Evolutionary conservation across 805 yeast species (phyloP).

Genomic region (Starmerella sirachaensis): DNA sequence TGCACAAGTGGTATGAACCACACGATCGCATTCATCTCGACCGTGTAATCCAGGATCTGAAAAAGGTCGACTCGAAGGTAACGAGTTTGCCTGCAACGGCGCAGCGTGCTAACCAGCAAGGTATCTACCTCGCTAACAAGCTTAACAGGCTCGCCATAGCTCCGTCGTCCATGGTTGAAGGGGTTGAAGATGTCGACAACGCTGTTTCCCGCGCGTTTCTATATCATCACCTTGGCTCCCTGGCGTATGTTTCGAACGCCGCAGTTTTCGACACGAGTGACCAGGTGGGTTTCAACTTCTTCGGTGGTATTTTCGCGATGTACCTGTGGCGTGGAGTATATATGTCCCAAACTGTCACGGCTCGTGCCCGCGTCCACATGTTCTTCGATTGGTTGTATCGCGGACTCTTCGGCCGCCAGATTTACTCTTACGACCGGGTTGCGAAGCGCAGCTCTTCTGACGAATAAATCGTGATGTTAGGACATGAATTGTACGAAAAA

Average conservation of each 20-base stretch:
- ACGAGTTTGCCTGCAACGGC: slow-evolving; percentile 65
- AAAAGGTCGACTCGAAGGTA: slow-evolving; percentile 48
- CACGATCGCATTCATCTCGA: slow-evolving; percentile 33
- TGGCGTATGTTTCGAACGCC: slow-evolving; percentile 58
- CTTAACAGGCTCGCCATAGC: slow-evolving; percentile 38
- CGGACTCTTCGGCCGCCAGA: slow-evolving; percentile 30
- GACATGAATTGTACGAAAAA: too few relatives aligned
- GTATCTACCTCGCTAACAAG: slow-evolving; percentile 51
- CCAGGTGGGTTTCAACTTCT: slow-evolving; percentile 38
- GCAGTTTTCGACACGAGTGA: slow-evolving; percentile 57
- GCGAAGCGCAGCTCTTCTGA: slow-evolving; percentile 8
- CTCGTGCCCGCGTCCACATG: slow-evolving; percentile 50
- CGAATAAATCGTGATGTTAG: too few relatives aligned
- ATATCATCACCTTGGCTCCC: slow-evolving; percentile 52
- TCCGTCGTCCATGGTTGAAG: slow-evolving; percentile 21
- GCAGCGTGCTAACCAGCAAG: slow-evolving; percentile 63
- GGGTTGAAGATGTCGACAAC: slow-evolving; percentile 44
- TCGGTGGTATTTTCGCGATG: slow-evolving; percentile 60
- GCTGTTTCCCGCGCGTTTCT: slow-evolving; percentile 46
- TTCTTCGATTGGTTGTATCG: slow-evolving; percentile 61
- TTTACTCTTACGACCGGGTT: slow-evolving; percentile 22
- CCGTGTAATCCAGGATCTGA: slow-evolving; percentile 40
- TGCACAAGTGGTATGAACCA: slow-evolving; percentile 17
- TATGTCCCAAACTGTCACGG: slow-evolving; percentile 54
- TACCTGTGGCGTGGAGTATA: slow-evolving; percentile 62